Base-by-base conservation (phyloP, 768 basidiomycete species). In the Glaciozyma martinii region DNA sequence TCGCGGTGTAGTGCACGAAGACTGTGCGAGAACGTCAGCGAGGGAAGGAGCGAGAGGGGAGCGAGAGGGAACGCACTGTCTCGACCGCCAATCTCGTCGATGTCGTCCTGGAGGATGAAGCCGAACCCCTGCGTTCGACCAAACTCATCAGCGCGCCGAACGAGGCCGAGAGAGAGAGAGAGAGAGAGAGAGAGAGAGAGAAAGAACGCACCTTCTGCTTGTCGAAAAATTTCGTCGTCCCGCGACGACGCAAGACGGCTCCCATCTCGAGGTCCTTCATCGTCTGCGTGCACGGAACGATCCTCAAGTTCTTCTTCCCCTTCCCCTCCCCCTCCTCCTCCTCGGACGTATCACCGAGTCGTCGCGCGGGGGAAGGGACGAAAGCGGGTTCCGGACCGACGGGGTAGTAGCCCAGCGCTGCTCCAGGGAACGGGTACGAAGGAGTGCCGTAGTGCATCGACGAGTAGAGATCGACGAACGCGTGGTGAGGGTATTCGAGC, bases 101-200 rank as follows among this genome's bases (percentile, higher is more conserved):
- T 40, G 60, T 53, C 15, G 52, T 61, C 60, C 37, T 61, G 50
- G 19, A 61, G 27, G 52, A 61, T 44, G 60, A 61, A 61, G 21
- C 60, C 60, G 27, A 54, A 61, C 40, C 60, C 60, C 60, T 61
- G 50, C 12, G 25, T 9, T 0, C 7, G 50, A 27, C 1, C 5
- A n/a, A n/a, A n/a, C n/a, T 3, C 15, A 33, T 25, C 5, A 52
- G 59, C 29, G 40, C 19, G 23, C 5, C 1, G 9, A 46, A 33
- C 44, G 46, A 33, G 19, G 12, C 3, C 27, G 23, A 5, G 10
- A n/a, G 13, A 53, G 40, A n/a, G 33, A 19, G 42, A 23, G n/a
- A 10, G 33, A 40, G 37, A 40, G 37, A 8, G 37, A 40, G 12
- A 8, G 37, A 13, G 10, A 33, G 33, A 33, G 10, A 5, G 33